Percentiles rank a stretch among this genome's conserved stretches.
phyloP scores from a whole-genome alignment of 495 filamentous ascomycete genomes.

The Rhypophila decipiens region DNA sequence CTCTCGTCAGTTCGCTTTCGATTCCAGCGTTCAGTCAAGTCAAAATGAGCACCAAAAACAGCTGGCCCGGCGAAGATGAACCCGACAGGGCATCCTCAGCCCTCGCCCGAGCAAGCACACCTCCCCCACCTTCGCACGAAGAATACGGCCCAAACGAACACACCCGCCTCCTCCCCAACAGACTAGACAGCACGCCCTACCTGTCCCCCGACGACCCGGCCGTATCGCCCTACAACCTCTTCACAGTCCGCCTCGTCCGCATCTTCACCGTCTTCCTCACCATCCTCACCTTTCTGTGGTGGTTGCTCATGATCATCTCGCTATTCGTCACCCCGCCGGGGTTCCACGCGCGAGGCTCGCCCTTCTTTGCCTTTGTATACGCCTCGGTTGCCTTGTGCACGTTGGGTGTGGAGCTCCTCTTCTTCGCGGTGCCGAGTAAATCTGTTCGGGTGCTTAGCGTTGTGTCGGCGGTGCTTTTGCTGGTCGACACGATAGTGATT shows the following conservation, averaged over 20 bases:
- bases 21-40: too few species aligned
- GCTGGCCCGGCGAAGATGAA: background rate
- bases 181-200: slow-evolving; percentile 48
- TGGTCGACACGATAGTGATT: slow-evolving; percentile 74
- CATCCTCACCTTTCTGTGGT: slow-evolving; percentile 75
- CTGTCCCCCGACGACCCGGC: slow-evolving; percentile 93
- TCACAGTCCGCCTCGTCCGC: slow-evolving; percentile 73
- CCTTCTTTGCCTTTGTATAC: slow-evolving; percentile 83
- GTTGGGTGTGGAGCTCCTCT: slow-evolving; percentile 69
- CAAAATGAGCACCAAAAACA: too few species aligned
- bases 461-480: slow-evolving; percentile 61
- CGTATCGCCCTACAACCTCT: slow-evolving; percentile 94
- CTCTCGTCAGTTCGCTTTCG: too few species aligned
- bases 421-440: slow-evolving; percentile 78
- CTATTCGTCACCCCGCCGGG: slow-evolving; percentile 83
- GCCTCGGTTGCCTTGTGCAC: slow-evolving; percentile 66
- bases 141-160: slow-evolving; percentile 57
- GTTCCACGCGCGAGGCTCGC: slow-evolving; percentile 78
- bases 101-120: background rate
- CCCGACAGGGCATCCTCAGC: slow-evolving; percentile 12
- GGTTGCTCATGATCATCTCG: slow-evolving; percentile 77
- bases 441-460: slow-evolving; percentile 63
- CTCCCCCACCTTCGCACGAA: slow-evolving; percentile 4
- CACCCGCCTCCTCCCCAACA: slow-evolving; percentile 63
- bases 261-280: slow-evolving; percentile 69